Percentiles rank a stretch among this genome's conserved stretches.
Evolutionary conservation across 345 rosid species (phyloP).

Genomic region (Cardamine resedifolia): DNA sequence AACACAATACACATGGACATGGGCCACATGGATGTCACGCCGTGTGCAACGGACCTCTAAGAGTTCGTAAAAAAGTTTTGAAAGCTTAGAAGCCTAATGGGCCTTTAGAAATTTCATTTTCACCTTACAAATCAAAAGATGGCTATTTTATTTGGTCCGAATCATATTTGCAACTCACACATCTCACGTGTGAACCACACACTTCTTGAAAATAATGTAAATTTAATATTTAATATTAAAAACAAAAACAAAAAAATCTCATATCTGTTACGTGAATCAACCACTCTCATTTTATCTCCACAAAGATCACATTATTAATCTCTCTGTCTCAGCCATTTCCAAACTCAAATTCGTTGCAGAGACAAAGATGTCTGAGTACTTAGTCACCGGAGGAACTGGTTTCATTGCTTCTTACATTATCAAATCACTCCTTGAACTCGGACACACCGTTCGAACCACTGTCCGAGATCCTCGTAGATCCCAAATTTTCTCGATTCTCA

Average conservation of each 20-base stretch:
- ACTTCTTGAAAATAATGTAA: neutral
- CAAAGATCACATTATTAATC: slow-evolving; percentile 17
- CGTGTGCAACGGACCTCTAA: neutral
- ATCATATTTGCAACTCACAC: neutral
- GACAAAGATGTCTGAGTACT: slow-evolving; percentile 65
- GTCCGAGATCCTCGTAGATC: slow-evolving; percentile 74
- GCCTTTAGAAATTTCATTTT: neutral
- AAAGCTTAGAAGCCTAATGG: neutral
- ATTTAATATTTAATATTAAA: too few relatives aligned
- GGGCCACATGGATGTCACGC: neutral
- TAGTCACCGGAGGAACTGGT: slow-evolving; percentile 93
- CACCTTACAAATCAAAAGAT: neutral
- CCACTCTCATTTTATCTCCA: slow-evolving; percentile 18
- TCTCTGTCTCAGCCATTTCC: neutral
- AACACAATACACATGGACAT: neutral
- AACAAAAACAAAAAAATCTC: neutral
- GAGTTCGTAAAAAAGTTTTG: neutral
- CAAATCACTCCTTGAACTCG: slow-evolving; percentile 62
- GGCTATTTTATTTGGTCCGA: neutral
- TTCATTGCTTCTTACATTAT: slow-evolving; percentile 78
- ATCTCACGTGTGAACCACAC: neutral
- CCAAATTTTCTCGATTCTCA: neutral
- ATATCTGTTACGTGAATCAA: neutral
- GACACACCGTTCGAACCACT: slow-evolving; percentile 68
- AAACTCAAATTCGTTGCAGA: neutral